Evolutionary conservation across 2,329 filamentous ascomycete species (phyloP), one percentile per base, ranked within the genome.

Genomic region (Balansia obtecta): DNA sequence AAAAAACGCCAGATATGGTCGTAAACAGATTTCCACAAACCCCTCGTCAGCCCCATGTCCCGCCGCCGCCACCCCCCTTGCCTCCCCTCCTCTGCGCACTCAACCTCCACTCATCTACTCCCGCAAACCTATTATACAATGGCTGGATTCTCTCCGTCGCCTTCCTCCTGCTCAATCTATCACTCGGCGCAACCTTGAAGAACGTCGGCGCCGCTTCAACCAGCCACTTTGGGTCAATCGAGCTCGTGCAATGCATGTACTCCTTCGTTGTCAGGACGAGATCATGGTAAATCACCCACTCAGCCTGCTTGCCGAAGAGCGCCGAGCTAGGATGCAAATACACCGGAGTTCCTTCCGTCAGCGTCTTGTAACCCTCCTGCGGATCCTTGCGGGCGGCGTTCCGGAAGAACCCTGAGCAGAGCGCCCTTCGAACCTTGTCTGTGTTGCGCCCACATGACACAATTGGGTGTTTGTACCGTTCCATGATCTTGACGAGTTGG

Each of bases 191-290:
- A 4, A 97, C 88, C 76, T 95, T 95, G 81, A 97, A 98, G 73
- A 97, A 98, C 0, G 89, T 96, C 10, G 94, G 93, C n/a, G 94
- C 93, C 12, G 90, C 91, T 61, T 96, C 90, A 1, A 97, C 89
- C 20, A 98, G 77, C 82, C 82, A 85, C 62, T 95, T 95, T 9
- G 93, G 91, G 69, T 98, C 93, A 60, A 98, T 97, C 4, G 80
- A 79, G 3, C 88, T 95, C 13, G 89, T 93, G 63, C 81, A 87
- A 62, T 95, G 90, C 93, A 98, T 97, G 68, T 97, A 98, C 70
- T 98, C 93, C 71, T 95, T 91, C 22, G 86, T 94, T 22, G 93
- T 98, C 59, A 97, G 76, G 8, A 97, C 88, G 18, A 98, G 74
- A 49, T 82, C 84, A 62, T 96, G 85, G 65, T 95, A 98, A 50